Conservation (phyloP, 179 eudicot genomes). For the Spinacia oleracea region DNA sequence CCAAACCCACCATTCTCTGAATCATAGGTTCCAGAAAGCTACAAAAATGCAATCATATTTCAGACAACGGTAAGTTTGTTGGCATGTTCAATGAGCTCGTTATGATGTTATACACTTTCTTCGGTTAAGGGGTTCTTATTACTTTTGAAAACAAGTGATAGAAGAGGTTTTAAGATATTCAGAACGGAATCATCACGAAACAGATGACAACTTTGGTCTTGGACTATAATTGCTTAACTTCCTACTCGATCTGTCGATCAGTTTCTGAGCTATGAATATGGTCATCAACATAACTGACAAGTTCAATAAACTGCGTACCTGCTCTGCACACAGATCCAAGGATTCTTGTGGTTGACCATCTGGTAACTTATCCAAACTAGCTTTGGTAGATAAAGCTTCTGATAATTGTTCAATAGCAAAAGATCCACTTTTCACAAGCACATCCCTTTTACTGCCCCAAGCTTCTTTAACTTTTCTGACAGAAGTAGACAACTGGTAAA, state of each 20-base stretch:
- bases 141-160: too few relatives aligned
- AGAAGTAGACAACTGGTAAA: slow-evolving; percentile 9
- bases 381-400: slow-evolving; percentile 75
- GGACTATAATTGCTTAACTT: too few relatives aligned
- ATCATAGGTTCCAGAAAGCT: slow-evolving; percentile 79
- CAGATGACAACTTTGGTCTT: too few relatives aligned
- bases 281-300: not conserved
- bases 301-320: slow-evolving; percentile 40
- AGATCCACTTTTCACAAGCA: slow-evolving; percentile 76
- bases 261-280: not conserved
- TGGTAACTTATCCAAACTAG: slow-evolving; percentile 54
- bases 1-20: slow-evolving; percentile 82
- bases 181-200: too few relatives aligned
- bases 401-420: slow-evolving; percentile 91
- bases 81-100: too few relatives aligned
- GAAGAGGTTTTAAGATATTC: too few relatives aligned
- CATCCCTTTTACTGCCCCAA: slow-evolving; percentile 72
- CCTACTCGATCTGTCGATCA: too few relatives aligned
- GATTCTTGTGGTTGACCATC: slow-evolving; percentile 64
- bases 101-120: too few relatives aligned
- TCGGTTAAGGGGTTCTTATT: too few relatives aligned
- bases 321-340: slow-evolving; percentile 63
- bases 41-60: not conserved
- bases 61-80: not conserved
- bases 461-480: slow-evolving; percentile 95